Evolutionary conservation across 1,284 basidiomycete genomes (phyloP).

Genomic region (Vanrija pseudolonga): DNA sequence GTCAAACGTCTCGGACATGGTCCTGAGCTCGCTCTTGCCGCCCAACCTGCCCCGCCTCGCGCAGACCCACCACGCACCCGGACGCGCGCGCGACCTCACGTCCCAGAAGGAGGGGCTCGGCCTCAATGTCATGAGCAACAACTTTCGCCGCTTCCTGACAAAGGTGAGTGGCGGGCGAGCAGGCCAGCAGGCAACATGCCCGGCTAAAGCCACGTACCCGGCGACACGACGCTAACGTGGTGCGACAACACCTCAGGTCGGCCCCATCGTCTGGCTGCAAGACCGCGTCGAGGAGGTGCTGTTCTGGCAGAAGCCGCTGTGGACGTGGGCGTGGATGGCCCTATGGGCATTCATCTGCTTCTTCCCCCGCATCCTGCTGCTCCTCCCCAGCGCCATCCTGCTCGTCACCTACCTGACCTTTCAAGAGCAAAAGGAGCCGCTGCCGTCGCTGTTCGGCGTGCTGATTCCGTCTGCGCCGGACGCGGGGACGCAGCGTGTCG

Average conservation of each 20-base stretch:
- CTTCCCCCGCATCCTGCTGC: conserved; percentile 43
- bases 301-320: conserved; percentile 48
- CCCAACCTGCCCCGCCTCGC: conserved; percentile 41
- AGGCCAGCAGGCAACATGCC: no score
- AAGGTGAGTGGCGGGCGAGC: conserved; percentile 35
- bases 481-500: conserved; percentile 10
- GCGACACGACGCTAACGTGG: not conserved
- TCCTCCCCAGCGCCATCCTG: conserved; percentile 38
- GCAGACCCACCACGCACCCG: conserved; percentile 3
- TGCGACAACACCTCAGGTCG: conserved; percentile 29
- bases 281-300: conserved; percentile 49
- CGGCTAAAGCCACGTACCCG: no score
- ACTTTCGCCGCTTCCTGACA: conserved; percentile 48
- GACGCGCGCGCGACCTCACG: conserved; percentile 29
- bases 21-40: conserved; percentile 38
- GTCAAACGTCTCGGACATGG: conserved; percentile 43
- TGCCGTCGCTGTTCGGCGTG: conserved; percentile 37
- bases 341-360: conserved; percentile 49
- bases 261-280: conserved; percentile 48
- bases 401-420: conserved; percentile 40
- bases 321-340: conserved; percentile 47
- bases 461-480: conserved; percentile 6
- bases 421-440: conserved; percentile 34
- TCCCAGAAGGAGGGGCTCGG: conserved; percentile 42
- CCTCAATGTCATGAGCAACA: conserved; percentile 43